Evolutionary conservation across 805 yeast genomes (phyloP).

Genomic region (Yarrowia hollandica): DNA sequence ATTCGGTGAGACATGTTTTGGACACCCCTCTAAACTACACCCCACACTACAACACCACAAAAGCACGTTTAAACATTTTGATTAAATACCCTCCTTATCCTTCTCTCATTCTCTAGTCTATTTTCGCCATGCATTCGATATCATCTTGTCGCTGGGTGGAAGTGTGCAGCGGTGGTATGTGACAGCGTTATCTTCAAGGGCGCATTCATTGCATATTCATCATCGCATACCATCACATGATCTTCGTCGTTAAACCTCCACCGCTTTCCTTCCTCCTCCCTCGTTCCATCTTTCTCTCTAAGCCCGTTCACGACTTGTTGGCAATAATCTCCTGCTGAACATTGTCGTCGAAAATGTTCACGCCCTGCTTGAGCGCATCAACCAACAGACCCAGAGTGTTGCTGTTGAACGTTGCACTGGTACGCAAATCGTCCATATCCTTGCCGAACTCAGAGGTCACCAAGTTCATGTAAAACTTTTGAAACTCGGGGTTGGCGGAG

Average conservation of each 20-base stretch:
- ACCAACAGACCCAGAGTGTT: constrained; percentile 41
- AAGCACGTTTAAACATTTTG: background rate
- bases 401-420: constrained; percentile 46
- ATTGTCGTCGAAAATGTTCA: constrained; percentile 41
- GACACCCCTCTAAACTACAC: background rate
- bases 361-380: constrained; percentile 44
- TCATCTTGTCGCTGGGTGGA: too few species aligned
- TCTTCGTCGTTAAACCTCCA: too few species aligned
- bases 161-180: too few species aligned
- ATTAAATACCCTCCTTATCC: background rate
- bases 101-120: too few species aligned
- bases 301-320: too few species aligned
- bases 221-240: too few species aligned
- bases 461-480: constrained; percentile 47
- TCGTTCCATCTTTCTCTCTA: background rate
- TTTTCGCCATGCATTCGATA: too few species aligned
- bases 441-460: constrained; percentile 52
- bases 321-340: constrained; percentile 35
- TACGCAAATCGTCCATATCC: constrained; percentile 45
- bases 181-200: too few species aligned
- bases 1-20: too few species aligned
- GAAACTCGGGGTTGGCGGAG: constrained; percentile 31
- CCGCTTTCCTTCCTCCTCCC: background rate
- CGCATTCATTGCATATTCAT: too few species aligned
- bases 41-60: background rate